Conservation (phyloP, 345 rosid species). For the Arabidopsis arenosa region DNA sequence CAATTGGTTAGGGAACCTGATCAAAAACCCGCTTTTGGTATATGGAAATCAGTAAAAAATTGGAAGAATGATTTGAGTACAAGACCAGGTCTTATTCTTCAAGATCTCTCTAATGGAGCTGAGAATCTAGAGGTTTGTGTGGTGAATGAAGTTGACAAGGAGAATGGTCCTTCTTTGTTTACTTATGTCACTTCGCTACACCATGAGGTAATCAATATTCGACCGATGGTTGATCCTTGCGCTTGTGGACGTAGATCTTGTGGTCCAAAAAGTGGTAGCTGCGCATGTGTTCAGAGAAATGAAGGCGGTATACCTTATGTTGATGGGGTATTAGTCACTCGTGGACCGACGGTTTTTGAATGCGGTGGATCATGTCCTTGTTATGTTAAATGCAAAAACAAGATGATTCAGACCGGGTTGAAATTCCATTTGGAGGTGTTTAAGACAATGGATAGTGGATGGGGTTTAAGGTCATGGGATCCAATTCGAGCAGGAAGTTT, state of each 20-base stretch:
- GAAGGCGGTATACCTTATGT: constrained; percentile 41
- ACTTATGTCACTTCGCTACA: constrained; percentile 54
- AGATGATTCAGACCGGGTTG: constrained; percentile 51
- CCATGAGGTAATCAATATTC: constrained; percentile 41
- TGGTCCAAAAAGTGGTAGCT: constrained; percentile 21
- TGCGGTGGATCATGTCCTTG: constrained; percentile 58
- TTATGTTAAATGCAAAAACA: constrained; percentile 44
- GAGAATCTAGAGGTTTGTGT: constrained; percentile 59
- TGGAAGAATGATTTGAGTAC: constrained; percentile 51
- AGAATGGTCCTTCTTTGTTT: constrained; percentile 64
- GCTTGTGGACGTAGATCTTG: constrained; percentile 29
- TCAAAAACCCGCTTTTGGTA: constrained; percentile 54
- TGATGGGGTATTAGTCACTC: constrained; percentile 29
- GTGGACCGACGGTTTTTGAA: constrained; percentile 41
- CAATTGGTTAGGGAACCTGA: constrained; percentile 56
- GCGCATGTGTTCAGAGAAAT: constrained; percentile 48
- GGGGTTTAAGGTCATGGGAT: constrained; percentile 56
- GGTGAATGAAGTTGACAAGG: constrained; percentile 72
- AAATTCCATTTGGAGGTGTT: constrained; percentile 53
- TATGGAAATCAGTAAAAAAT: constrained; percentile 59
- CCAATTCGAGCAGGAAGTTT: constrained; percentile 53
- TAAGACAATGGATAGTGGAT: constrained; percentile 45
- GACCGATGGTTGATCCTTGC: constrained; percentile 33
- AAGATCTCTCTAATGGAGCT: constrained; percentile 68
- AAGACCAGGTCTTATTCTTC: constrained; percentile 55